These are phyloP conservation scores for Chara braunii DNA, from an alignment of 139 green algal species.

Conservation along the genomic window DNA sequence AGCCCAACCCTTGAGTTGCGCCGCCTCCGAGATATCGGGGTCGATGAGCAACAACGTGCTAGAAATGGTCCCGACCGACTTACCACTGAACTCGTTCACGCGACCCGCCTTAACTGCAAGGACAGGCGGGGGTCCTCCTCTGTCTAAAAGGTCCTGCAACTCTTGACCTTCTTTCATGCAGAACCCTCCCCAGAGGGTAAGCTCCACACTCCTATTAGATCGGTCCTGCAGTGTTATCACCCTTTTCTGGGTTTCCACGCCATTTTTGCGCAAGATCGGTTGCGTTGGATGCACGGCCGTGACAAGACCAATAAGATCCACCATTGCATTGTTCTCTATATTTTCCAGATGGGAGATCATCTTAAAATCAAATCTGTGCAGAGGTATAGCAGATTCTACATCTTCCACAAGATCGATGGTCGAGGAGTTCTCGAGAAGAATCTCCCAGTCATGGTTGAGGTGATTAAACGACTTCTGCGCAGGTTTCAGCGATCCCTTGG, in stretches of 20 bases:
- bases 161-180: constrained; percentile 53
- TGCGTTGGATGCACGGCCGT: constrained; percentile 48
- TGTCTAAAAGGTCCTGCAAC: constrained; percentile 41
- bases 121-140: constrained; percentile 59
- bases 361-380: too few species aligned
- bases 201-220: constrained; percentile 66
- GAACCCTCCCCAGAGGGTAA: constrained; percentile 78
- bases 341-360: constrained; percentile 68
- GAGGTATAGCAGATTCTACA: too few species aligned
- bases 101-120: constrained; percentile 70
- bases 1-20: constrained; percentile 52
- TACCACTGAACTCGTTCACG: constrained; percentile 92
- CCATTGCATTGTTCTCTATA: constrained; percentile 49
- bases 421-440: constrained; percentile 67
- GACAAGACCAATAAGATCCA: constrained; percentile 88
- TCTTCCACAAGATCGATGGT: constrained; percentile 37
- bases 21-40: constrained; percentile 55
- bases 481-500: constrained; percentile 66
- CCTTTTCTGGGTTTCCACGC: constrained; percentile 76
- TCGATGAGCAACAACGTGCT: constrained; percentile 63
- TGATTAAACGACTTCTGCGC: constrained; percentile 65
- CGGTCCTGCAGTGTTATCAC: constrained; percentile 67
- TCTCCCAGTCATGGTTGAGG: constrained; percentile 80
- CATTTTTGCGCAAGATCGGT: constrained; percentile 73
- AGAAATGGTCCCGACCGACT: constrained; percentile 65